Conservation (phyloP, 768 basidiomycete genomes). For the Mycena albidolilacea region DNA sequence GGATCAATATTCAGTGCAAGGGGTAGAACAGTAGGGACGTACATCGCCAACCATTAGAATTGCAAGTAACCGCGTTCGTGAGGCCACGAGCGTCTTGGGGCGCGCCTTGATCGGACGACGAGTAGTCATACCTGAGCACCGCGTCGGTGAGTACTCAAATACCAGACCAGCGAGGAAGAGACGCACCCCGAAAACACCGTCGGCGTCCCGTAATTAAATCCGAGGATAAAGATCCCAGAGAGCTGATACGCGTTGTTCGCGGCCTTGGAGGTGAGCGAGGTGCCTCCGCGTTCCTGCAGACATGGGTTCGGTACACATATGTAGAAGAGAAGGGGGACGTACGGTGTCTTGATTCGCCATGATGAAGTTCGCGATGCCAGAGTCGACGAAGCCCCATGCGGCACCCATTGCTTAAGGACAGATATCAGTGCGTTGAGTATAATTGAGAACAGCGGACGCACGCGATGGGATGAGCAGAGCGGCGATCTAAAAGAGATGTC, state of each 20-base stretch:
- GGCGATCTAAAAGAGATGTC: conserved; percentile 29
- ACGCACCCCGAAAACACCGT: conserved; percentile 42
- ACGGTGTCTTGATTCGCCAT: conserved; percentile 44
- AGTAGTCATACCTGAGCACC: conserved; percentile 18
- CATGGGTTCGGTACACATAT: not conserved
- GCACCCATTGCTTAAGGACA: conserved; percentile 38
- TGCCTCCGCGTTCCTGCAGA: conserved; percentile 39
- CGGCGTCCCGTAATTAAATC: conserved; percentile 42
- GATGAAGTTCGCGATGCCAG: conserved; percentile 36
- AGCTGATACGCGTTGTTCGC: conserved; percentile 41
- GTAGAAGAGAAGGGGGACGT: not conserved
- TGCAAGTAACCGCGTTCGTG: conserved; percentile 42
- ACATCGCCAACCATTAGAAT: conserved; percentile 42
- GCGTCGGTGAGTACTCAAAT: not conserved
- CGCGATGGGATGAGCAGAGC: conserved; percentile 40
- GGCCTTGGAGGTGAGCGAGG: conserved; percentile 38
- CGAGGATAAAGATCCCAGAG: conserved; percentile 41
- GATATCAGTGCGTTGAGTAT: not conserved
- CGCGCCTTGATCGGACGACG: conserved; percentile 32
- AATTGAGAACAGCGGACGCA: conserved; percentile 9
- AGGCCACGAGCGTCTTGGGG: conserved; percentile 39
- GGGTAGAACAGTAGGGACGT: not conserved
- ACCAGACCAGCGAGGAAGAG: conserved; percentile 3
- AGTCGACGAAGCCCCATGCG: conserved; percentile 41
- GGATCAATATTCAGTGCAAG: not conserved